Evolutionary conservation across 2,329 filamentous ascomycete genomes (phyloP).

Genomic region (Exophiala viscosa): DNA sequence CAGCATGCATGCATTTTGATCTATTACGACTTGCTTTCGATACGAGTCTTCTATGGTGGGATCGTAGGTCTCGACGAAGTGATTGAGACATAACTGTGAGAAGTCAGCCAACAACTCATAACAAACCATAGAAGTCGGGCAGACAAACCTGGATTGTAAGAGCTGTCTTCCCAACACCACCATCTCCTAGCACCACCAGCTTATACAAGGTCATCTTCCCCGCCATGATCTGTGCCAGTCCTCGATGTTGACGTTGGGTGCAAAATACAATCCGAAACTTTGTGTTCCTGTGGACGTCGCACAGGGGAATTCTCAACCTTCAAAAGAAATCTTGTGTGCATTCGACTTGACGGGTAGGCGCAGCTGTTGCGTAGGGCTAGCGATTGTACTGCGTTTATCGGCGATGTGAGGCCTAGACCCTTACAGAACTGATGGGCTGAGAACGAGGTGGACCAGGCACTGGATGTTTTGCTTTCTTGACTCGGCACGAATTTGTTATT

Average conservation of each 20-base stretch:
- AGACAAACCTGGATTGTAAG: constrained; percentile 70
- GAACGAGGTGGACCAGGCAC: background rate
- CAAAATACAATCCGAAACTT: constrained; percentile 1
- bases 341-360: constrained; percentile 8
- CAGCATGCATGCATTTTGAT: constrained; percentile 92
- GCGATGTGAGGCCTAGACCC: constrained; percentile 13
- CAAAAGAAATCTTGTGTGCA: constrained; percentile 2
- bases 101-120: constrained; percentile 4
- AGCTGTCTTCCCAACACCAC: constrained; percentile 90
- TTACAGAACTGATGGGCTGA: constrained; percentile 7
- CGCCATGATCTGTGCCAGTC: constrained; percentile 58
- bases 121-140: background rate
- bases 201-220: constrained; percentile 96
- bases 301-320: constrained; percentile 3
- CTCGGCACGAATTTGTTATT: too few species aligned
- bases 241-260: constrained; percentile 11
- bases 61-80: constrained; percentile 91
- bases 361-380: constrained; percentile 5
- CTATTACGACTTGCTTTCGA: constrained; percentile 74
- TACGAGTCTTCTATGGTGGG: constrained; percentile 67
- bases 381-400: background rate
- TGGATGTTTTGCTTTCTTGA: constrained; percentile 1
- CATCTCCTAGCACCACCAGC: constrained; percentile 89
- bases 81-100: constrained; percentile 81
- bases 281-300: constrained; percentile 4